Base-by-base conservation (phyloP, 768 basidiomycete species). In the Lenzites betulinus region DNA sequence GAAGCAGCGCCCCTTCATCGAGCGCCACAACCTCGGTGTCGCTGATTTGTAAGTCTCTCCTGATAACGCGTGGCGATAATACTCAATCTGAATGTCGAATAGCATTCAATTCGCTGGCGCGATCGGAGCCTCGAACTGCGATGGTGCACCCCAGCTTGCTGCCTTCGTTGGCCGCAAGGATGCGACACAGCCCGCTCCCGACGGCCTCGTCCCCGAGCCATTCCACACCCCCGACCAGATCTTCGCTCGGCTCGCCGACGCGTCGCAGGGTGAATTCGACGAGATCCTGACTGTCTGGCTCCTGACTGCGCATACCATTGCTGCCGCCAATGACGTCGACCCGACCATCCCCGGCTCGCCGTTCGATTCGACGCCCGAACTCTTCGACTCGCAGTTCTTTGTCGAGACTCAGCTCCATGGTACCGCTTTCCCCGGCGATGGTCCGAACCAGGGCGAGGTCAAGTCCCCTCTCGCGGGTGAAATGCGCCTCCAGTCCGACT, bases 61-160 rank as follows among this genome's bases (percentile, higher is more conserved):
- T 7, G 23, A 35, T 15, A 4, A 13, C 39, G 12, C 44, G 7
- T 46, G 38, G 25, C 16, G 22, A 30, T 25, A 3, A 1, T 11
- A 1, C 18, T 30, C 1, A 5, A 7, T 7, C 39, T 22, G 3
- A 43, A 11, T 15, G 12, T 23, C 20, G 7, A 30, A 13, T 8
- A 57, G 55, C 39, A 54, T 60, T 20, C 59, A 60, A 47, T 54
- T 64, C 52, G 64, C 64, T 4, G 64, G 64, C 20, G 64, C 64
- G 13, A 35, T 64, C 25, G 64, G 58, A 20, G 55, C 58, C 33
- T 54, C 44, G 25, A 64, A 64, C 59, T 64, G 64, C 49, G 69
- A 74, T 16, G 78, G 77, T 57, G 76, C 74, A 49, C 78, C 78
- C 20, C 71, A 67, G 6, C 66, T 78, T 2, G 65, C 69, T 50